Evolutionary conservation across 2,329 filamentous ascomycete species (phyloP).

Genomic region (Grosmannia huntii): DNA sequence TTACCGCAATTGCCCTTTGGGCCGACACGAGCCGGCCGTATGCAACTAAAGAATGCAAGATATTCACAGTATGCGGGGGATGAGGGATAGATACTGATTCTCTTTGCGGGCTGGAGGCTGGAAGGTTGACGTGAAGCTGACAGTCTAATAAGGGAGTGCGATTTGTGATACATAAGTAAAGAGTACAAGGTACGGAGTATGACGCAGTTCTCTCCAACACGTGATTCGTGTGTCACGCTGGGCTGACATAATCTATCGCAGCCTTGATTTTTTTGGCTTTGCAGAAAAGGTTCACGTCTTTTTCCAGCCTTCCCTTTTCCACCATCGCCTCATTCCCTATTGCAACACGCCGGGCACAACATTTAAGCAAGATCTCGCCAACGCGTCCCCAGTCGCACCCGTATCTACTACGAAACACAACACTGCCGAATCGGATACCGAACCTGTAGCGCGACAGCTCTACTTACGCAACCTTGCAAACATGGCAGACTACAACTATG

Average conservation of each 20-base stretch:
- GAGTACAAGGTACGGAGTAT: neutral
- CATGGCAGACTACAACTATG: constrained; percentile 65
- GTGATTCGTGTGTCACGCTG: neutral
- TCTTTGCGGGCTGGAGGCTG: neutral
- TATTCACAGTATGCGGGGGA: neutral
- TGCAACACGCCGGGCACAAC: neutral
- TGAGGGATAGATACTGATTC: neutral
- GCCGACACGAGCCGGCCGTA: too few species aligned
- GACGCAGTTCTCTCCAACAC: neutral
- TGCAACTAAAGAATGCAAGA: neutral
- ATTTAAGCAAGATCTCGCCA: too few species aligned
- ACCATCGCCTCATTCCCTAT: neutral
- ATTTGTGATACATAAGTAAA: too few species aligned
- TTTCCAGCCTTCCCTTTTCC: neutral
- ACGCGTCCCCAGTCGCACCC: too few species aligned
- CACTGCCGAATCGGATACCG: neutral
- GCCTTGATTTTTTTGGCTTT: neutral
- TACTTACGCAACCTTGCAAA: constrained; percentile 1
- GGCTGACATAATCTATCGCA: neutral
- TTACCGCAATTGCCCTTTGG: neutral
- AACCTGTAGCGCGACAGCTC: neutral
- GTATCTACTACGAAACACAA: neutral
- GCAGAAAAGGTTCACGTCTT: neutral
- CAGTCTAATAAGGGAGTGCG: neutral
- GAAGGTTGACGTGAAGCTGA: neutral